Evolutionary conservation across 2,329 filamentous ascomycete species (phyloP).

Genomic region (Exophiala dermatitidis): DNA sequence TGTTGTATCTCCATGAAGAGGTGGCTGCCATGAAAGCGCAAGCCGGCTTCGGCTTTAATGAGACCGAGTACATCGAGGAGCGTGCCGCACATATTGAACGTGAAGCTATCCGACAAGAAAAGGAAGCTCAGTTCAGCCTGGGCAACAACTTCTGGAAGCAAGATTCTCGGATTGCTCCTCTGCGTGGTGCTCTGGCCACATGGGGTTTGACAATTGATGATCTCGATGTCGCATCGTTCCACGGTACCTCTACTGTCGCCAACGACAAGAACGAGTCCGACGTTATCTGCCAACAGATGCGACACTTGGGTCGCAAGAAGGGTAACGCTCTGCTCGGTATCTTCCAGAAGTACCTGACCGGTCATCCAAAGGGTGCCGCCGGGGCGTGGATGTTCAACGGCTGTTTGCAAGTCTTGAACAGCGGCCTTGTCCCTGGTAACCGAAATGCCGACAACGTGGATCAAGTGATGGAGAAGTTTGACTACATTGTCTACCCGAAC

Average conservation of each 20-base stretch:
- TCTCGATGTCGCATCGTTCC: slow-evolving; percentile 91
- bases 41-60: slow-evolving; percentile 62
- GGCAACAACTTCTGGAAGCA: slow-evolving; percentile 99
- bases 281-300: slow-evolving; percentile 92
- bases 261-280: slow-evolving; percentile 99
- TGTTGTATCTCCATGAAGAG: slow-evolving; percentile 89
- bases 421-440: slow-evolving; percentile 89
- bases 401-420: slow-evolving; percentile 89
- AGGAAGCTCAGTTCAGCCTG: slow-evolving; percentile 83
- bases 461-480: slow-evolving; percentile 91
- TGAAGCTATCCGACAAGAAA: slow-evolving; percentile 82
- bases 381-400: slow-evolving; percentile 99
- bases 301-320: slow-evolving; percentile 89
- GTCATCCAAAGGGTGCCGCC: slow-evolving; percentile 97
- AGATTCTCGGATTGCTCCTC: slow-evolving; percentile 84
- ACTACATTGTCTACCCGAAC: slow-evolving; percentile 95
- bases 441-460: slow-evolving; percentile 97
- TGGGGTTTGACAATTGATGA: slow-evolving; percentile 98
- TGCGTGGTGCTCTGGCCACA: slow-evolving; percentile 90
- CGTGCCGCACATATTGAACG: slow-evolving; percentile 79
- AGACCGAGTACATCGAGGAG: slow-evolving; percentile 77
- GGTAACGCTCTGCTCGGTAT: slow-evolving; percentile 93
- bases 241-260: slow-evolving; percentile 95
- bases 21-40: slow-evolving; percentile 83
- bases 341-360: slow-evolving; percentile 98